A percentile compares a stretch with the other conserved stretches of the same genome.
Evolutionary conservation across 495 filamentous ascomycete genomes (phyloP).

Genomic region (Platismatia glauca): DNA sequence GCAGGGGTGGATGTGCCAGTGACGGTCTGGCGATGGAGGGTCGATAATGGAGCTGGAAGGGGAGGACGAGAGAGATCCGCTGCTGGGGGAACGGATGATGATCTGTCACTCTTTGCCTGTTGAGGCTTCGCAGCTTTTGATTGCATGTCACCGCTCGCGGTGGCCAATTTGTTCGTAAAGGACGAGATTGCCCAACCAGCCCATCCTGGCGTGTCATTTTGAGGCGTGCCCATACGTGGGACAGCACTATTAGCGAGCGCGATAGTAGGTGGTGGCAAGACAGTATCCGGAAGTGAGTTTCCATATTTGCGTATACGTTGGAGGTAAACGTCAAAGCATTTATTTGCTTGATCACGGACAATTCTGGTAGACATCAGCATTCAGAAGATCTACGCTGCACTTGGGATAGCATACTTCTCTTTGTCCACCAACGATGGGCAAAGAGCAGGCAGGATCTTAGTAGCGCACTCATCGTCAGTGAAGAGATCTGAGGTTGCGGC

Average conservation of each 20-base stretch:
- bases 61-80: conserved; percentile 17
- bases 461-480: conserved; percentile 82
- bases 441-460: conserved; percentile 69
- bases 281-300: conserved; percentile 70
- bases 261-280: conserved; percentile 41
- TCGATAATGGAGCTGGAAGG: conserved; percentile 43
- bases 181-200: conserved; percentile 97
- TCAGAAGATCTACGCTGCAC: neutral
- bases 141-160: conserved; percentile 78
- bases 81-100: conserved; percentile 39
- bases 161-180: conserved; percentile 88
- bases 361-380: conserved; percentile 37
- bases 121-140: conserved; percentile 31
- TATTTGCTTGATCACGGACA: conserved; percentile 81
- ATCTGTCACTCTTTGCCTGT: conserved; percentile 31
- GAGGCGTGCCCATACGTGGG: conserved; percentile 68
- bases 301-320: conserved; percentile 72
- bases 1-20: conserved; percentile 24
- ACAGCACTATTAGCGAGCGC: conserved; percentile 33
- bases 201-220: conserved; percentile 64
- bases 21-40: conserved; percentile 44
- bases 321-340: conserved; percentile 83
- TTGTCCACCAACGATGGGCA: conserved; percentile 78
- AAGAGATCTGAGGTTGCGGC: conserved; percentile 79
- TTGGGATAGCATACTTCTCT: conserved; percentile 54